Conservation (phyloP, 345 rosid species). For the Boechera retrofracta region DNA sequence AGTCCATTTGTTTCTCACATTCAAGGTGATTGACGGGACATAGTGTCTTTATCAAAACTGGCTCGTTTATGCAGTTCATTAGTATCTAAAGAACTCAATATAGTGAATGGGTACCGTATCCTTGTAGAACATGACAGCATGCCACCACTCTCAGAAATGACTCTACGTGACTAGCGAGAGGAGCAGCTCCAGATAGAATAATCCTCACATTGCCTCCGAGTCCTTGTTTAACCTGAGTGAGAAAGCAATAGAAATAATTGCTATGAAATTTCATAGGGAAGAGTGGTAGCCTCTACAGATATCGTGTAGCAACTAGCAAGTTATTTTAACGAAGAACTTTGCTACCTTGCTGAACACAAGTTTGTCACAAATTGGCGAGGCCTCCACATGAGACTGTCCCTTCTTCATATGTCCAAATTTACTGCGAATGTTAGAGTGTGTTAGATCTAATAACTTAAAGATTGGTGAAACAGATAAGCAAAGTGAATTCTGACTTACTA, state of each 20-base stretch:
- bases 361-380: constrained; percentile 88
- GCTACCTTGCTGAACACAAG: constrained; percentile 85
- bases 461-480: constrained; percentile 19
- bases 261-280: neutral
- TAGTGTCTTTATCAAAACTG: neutral
- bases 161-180: constrained; percentile 81
- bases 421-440: constrained; percentile 52
- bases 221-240: constrained; percentile 77
- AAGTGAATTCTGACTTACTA: constrained; percentile 57
- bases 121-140: constrained; percentile 88
- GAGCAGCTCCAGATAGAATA: constrained; percentile 89
- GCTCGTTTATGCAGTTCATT: constrained; percentile 2
- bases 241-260: constrained; percentile 18
- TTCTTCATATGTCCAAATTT: constrained; percentile 66
- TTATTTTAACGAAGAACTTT: neutral
- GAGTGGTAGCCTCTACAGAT: neutral
- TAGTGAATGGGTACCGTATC: constrained; percentile 66
- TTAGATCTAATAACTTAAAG: constrained; percentile 27
- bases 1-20: neutral
- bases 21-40: neutral
- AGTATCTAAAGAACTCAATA: constrained; percentile 6
- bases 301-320: neutral
- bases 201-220: constrained; percentile 86
- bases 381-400: constrained; percentile 66
- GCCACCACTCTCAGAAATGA: constrained; percentile 85